Base-by-base conservation (phyloP, 2,329 filamentous ascomycete genomes). In the Magnaporthiopsis poae region DNA sequence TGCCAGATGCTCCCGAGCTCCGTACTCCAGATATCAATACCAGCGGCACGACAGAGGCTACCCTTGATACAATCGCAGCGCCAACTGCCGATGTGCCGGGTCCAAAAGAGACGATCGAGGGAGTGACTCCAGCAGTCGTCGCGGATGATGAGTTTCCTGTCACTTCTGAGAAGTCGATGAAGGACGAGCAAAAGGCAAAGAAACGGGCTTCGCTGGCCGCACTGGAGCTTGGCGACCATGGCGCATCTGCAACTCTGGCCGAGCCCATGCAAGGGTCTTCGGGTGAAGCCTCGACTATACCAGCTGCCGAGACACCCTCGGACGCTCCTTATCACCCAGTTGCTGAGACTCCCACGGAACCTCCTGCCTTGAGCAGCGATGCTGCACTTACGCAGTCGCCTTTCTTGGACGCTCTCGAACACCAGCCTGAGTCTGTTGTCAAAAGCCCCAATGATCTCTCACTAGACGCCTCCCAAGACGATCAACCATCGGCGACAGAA, bases 91-190 rank as follows among this genome's bases (percentile, higher is more conserved):
- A 52, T 21, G 46, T 11, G 11, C 39, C 33, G 29, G 25, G 18
- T 5, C 29, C 46, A 3, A 31, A 59, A 3, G 31, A 64, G 11
- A 25, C 56, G n/a, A 33, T 46, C 13, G 21, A 36, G 15, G 71
- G 71, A 46, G 69, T 69, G 46, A 66, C 61, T 0, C 67, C 70
- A 13, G 60, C 67, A 31, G 69, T 67, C 52, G 18, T 64, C 12
- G 39, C 69, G 33, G 70, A 72, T 39, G 70, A 72, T 5, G 67
- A 65, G n/a, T 35, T 66, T 31, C 63, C 69, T 31, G 62, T 69
- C 46, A 62, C 69, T 21, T 60, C 70, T 36, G 77, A 76, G 69
- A 75, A 77, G 66, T 72, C 63, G n/a, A 65, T 60, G 63, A 60
- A 65, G 60, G 62, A 62, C 56, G 65, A 68, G 62, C 61, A 52